These are phyloP conservation scores for Epichloe aotearoae DNA, from an alignment of 2,329 filamentous ascomycete genomes.

Conservation along the genomic window DNA sequence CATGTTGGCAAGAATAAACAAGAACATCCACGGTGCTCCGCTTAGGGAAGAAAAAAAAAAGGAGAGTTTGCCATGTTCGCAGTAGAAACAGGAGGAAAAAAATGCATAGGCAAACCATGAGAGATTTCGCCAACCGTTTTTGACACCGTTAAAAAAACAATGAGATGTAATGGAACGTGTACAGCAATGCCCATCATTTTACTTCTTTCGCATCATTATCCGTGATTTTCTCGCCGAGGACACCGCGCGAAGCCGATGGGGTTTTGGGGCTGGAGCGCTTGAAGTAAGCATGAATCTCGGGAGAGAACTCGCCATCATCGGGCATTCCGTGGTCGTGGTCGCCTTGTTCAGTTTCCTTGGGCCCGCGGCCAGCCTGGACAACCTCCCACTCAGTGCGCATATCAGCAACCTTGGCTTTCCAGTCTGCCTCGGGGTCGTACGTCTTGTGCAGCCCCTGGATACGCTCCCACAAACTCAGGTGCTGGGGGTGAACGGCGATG, in stretches of 20 bases:
- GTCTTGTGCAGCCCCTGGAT: constrained; percentile 62
- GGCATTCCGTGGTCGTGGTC: constrained; percentile 21
- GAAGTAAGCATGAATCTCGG: constrained; percentile 43
- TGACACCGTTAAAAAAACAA: no score
- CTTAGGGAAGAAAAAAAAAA: no score
- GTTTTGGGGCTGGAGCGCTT: constrained; percentile 24
- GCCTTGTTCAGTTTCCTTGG: constrained; percentile 35
- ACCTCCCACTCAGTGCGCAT: constrained; percentile 54
- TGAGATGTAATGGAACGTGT: neutral
- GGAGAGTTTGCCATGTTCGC: no score
- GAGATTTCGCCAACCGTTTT: no score
- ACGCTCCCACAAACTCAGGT: constrained; percentile 82
- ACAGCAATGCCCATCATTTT: neutral
- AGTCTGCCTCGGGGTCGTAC: constrained; percentile 75
- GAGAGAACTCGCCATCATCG: constrained; percentile 37
- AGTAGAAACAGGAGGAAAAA: no score
- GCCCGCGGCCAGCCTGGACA: constrained; percentile 31
- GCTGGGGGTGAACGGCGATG: constrained; percentile 78
- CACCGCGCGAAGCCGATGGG: constrained; percentile 5
- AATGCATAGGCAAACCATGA: no score
- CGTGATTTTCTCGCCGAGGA: constrained; percentile 18
- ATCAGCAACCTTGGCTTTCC: constrained; percentile 72
- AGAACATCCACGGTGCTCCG: no score
- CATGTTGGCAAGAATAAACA: no score
- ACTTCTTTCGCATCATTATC: constrained; percentile 1